Conservation (phyloP, 805 yeast genomes). For the Wickerhamomyces chaumierensis region DNA sequence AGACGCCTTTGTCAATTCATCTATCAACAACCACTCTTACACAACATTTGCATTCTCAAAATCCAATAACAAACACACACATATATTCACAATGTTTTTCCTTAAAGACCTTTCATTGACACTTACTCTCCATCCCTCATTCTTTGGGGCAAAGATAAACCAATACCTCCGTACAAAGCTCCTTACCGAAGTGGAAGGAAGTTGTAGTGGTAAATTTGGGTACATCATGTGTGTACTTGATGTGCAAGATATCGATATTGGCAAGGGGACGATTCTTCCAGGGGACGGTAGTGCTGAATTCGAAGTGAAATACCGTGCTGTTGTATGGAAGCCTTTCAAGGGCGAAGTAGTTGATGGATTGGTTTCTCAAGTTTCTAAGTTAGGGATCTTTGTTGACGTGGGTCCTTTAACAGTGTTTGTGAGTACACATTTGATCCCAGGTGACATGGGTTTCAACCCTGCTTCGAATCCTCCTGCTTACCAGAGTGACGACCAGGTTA, state of each 20-base stretch:
- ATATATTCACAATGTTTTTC: slow-evolving; percentile 24
- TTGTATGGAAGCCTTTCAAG: slow-evolving; percentile 97
- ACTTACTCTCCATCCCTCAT: slow-evolving; percentile 92
- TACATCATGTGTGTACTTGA: slow-evolving; percentile 94
- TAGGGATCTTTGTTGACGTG: slow-evolving; percentile 97
- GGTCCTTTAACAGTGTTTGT: slow-evolving; percentile 95
- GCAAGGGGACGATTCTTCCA: slow-evolving; percentile 85
- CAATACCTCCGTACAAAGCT: slow-evolving; percentile 83
- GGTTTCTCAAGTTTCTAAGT: slow-evolving; percentile 83
- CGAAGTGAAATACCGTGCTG: slow-evolving; percentile 90
- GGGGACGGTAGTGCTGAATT: slow-evolving; percentile 92
- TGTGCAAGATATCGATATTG: slow-evolving; percentile 89
- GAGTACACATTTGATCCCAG: slow-evolving; percentile 88
- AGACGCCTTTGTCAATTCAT: too few species aligned
- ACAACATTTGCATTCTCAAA: too few species aligned
- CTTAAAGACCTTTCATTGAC: slow-evolving; percentile 83
- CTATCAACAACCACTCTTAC: too few species aligned
- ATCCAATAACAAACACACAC: background rate
- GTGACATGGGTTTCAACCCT: slow-evolving; percentile 88
- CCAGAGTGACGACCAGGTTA: slow-evolving; percentile 87
- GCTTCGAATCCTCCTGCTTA: slow-evolving; percentile 98
- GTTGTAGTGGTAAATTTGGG: slow-evolving; percentile 98
- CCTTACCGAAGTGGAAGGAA: slow-evolving; percentile 93
- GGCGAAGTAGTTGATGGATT: slow-evolving; percentile 98
- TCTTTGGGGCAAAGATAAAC: slow-evolving; percentile 96